Conservation (phyloP, 1,139 yeast genomes). For the Pneumocystis wakefieldiae region DNA sequence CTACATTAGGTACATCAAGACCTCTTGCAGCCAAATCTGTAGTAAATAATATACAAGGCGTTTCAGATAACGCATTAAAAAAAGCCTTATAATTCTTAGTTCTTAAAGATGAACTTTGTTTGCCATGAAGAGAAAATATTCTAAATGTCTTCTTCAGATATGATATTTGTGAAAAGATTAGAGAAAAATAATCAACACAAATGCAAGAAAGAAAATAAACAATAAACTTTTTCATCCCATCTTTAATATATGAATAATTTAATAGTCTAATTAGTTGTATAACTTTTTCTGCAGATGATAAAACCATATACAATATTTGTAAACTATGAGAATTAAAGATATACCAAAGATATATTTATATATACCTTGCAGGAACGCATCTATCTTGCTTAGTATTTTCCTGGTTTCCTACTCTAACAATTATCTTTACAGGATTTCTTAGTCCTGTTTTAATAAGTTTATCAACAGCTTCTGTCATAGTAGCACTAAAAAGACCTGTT, state of each 20-base stretch:
- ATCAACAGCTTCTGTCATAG: conserved; percentile 58
- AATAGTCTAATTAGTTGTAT: conserved; percentile 39
- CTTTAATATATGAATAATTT: conserved; percentile 28
- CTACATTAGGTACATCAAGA: conserved; percentile 83
- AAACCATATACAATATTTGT: conserved; percentile 44
- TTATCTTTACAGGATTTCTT: conserved; percentile 74
- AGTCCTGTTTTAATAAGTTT: conserved; percentile 39
- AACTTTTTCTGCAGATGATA: conserved; percentile 47
- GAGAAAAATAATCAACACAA: conserved; percentile 61
- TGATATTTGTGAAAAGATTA: conserved; percentile 28
- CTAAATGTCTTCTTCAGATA: conserved; percentile 19
- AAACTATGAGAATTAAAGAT: conserved; percentile 27
- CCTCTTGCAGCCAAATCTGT: conserved; percentile 69
- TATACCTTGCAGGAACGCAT: conserved; percentile 34
- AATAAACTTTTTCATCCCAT: conserved; percentile 56
- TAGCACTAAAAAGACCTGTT: conserved; percentile 87
- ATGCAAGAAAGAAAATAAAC: conserved; percentile 87
- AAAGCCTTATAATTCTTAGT: conserved; percentile 53
- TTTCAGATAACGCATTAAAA: conserved; percentile 29
- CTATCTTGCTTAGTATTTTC: conserved; percentile 7
- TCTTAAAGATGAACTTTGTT: conserved; percentile 59
- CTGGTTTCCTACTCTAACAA: conserved; percentile 35
- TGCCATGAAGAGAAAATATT: conserved; percentile 71
- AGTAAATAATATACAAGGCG: conserved; percentile 43
- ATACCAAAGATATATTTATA: neutral